phyloP scores from a whole-genome alignment of 306 rosid species.

The Herpetospermum pedunculosum region DNA sequence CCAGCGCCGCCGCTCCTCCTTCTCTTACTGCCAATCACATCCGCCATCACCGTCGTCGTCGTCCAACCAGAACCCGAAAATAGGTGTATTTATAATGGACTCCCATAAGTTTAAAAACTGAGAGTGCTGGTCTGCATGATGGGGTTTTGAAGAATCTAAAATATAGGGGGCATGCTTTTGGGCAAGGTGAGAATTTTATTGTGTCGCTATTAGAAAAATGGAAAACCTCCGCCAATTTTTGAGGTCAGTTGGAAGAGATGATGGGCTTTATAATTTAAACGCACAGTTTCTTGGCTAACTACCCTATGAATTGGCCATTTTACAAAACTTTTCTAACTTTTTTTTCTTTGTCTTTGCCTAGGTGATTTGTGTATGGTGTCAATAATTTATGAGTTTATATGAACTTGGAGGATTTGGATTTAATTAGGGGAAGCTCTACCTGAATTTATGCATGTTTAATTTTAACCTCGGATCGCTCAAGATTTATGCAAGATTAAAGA shows the following conservation, averaged over 20 bases:
- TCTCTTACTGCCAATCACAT: slow-evolving; percentile 36
- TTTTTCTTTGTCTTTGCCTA: not conserved
- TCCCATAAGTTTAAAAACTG: not conserved
- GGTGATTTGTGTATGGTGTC: not conserved
- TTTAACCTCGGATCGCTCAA: too few species aligned
- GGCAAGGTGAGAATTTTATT: slow-evolving; percentile 1
- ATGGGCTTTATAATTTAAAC: slow-evolving; percentile 20
- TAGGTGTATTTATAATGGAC: not conserved
- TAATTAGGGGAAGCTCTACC: not conserved
- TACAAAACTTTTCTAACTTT: not conserved
- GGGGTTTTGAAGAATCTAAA: slow-evolving; percentile 43
- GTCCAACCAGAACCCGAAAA: not conserved
- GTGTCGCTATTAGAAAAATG: slow-evolving; percentile 12
- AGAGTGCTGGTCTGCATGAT: slow-evolving; percentile 26
- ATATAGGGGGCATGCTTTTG: slow-evolving; percentile 41
- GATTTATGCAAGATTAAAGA: too few species aligned
- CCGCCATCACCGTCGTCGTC: not conserved
- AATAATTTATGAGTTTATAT: not conserved
- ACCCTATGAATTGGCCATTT: slow-evolving; percentile 18
- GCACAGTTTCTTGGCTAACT: slow-evolving; percentile 49
- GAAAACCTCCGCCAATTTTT: slow-evolving; percentile 40
- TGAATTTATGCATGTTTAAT: not conserved
- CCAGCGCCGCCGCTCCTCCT: slow-evolving; percentile 62
- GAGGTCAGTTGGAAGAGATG: slow-evolving; percentile 23
- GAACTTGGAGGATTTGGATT: not conserved